These are phyloP conservation scores for Trichophaea hybrida DNA, from an alignment of 2,329 filamentous ascomycete species.

Conservation along the genomic window DNA sequence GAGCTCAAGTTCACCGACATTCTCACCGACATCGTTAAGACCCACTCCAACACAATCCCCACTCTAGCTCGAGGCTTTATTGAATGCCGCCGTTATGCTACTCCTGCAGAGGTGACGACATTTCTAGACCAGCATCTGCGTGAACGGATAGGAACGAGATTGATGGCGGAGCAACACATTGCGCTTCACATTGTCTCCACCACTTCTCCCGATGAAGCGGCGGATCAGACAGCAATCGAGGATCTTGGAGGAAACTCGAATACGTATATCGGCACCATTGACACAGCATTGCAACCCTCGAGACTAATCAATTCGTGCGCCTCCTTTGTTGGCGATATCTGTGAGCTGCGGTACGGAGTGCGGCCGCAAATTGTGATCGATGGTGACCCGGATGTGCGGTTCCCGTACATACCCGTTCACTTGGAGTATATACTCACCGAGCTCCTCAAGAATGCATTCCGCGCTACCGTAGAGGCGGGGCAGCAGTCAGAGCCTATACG, in stretches of 20 bases:
- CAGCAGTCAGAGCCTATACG: conserved; percentile 69
- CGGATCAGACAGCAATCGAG: conserved; percentile 21
- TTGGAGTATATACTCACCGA: conserved; percentile 96
- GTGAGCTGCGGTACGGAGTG: conserved; percentile 87
- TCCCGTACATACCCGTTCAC: conserved; percentile 89
- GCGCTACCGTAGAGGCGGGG: conserved; percentile 77
- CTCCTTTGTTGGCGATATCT: conserved; percentile 85
- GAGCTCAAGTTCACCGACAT: conserved; percentile 85
- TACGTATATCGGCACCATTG: conserved; percentile 86
- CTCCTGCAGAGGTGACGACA: conserved; percentile 62
- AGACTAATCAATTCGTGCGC: conserved; percentile 72
- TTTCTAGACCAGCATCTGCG: conserved; percentile 91
- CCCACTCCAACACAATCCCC: conserved; percentile 87
- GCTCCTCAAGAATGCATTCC: conserved; percentile 89
- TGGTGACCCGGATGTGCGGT: conserved; percentile 72
- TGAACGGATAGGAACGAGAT: conserved; percentile 79
- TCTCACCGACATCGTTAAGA: conserved; percentile 87
- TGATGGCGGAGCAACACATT: conserved; percentile 94
- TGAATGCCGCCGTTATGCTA: conserved; percentile 84
- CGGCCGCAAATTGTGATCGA: conserved; percentile 67
- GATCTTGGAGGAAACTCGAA: conserved; percentile 27
- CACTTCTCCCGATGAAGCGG: conserved; percentile 37
- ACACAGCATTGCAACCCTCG: conserved; percentile 72
- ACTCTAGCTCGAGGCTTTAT: conserved; percentile 83
- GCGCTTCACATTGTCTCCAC: conserved; percentile 59